Evolutionary conservation across 23 red algal species (phyloP).

Genomic region (Gracilaria domingensis): DNA sequence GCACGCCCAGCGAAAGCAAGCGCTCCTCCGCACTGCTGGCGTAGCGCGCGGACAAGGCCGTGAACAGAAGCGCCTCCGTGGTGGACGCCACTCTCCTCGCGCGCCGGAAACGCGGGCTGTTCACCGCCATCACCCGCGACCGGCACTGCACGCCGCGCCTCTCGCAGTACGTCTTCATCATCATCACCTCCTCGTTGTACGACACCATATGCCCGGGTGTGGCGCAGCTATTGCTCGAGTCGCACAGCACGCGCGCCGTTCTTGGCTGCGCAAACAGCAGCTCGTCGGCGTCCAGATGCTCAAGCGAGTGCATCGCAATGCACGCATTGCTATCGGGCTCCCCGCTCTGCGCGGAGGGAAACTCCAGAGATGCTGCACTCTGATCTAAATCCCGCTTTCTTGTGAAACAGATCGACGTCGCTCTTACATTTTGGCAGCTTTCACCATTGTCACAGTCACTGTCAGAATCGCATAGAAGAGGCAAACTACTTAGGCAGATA

Average conservation of each 20-base stretch:
- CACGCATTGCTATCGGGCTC: not conserved
- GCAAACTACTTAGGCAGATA: no score
- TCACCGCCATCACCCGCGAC: not conserved
- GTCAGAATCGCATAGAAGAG: no score
- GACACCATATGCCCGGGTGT: constrained; percentile 34
- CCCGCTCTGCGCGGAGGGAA: no score
- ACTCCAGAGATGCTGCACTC: no score
- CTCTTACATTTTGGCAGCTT: no score
- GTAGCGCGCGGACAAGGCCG: constrained; percentile 33
- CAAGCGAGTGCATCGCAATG: not conserved
- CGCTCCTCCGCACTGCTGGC: not conserved
- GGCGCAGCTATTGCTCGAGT: constrained; percentile 24
- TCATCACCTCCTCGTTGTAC: constrained; percentile 23
- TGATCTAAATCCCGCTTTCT: no score
- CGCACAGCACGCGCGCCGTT: constrained; percentile 4
- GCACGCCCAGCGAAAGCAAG: not conserved
- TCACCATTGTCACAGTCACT: no score
- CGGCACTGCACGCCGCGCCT: not conserved
- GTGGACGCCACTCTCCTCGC: not conserved
- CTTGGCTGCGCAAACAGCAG: constrained; percentile 1
- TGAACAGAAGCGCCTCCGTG: not conserved
- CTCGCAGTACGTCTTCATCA: constrained; percentile 39
- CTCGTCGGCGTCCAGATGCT: not conserved
- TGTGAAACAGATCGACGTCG: no score
- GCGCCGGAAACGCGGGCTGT: constrained; percentile 6